Evolutionary conservation across 1,284 basidiomycete species (phyloP).

Genomic region (Apiotrichum gamsii): DNA sequence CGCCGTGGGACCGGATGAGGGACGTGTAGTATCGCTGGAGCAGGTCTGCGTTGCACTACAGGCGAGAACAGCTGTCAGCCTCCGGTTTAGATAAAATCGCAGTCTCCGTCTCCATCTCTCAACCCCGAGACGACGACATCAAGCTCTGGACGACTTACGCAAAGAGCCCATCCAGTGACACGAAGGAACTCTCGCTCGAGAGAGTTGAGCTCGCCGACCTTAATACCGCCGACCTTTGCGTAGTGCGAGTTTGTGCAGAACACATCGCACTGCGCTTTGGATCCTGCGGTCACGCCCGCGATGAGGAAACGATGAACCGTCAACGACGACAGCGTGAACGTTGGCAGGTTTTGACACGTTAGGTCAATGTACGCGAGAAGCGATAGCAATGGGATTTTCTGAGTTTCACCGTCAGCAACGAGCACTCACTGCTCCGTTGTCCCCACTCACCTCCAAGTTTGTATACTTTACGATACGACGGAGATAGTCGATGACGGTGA

Average conservation of each 20-base stretch:
- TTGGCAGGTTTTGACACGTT: constrained; percentile 74
- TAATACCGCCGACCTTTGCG: constrained; percentile 88
- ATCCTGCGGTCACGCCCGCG: constrained; percentile 75
- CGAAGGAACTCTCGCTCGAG: constrained; percentile 85
- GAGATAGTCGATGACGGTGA: constrained; percentile 81
- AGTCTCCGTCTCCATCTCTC: no score
- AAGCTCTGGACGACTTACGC: constrained; percentile 63
- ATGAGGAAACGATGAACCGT: constrained; percentile 95
- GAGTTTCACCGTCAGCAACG: constrained; percentile 7
- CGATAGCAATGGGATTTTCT: constrained; percentile 83
- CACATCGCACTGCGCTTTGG: constrained; percentile 84
- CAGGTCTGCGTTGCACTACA: constrained; percentile 47
- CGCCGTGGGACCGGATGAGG: constrained; percentile 45
- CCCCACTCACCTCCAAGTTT: constrained; percentile 71
- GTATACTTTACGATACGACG: constrained; percentile 85
- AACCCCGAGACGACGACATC: not conserved
- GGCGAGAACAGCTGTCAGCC: constrained; percentile 9
- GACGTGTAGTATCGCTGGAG: constrained; percentile 49
- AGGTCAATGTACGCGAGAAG: constrained; percentile 91
- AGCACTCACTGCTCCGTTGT: not conserved
- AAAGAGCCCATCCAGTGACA: constrained; percentile 84
- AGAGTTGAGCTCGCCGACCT: constrained; percentile 78
- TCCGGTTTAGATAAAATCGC: no score
- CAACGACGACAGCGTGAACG: constrained; percentile 84
- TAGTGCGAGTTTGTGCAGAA: constrained; percentile 90